Evolutionary conservation across 2,329 filamentous ascomycete species (phyloP), one percentile per base, ranked within the genome.

Genomic region (Xenosphaeropsis pyriputrescens): DNA sequence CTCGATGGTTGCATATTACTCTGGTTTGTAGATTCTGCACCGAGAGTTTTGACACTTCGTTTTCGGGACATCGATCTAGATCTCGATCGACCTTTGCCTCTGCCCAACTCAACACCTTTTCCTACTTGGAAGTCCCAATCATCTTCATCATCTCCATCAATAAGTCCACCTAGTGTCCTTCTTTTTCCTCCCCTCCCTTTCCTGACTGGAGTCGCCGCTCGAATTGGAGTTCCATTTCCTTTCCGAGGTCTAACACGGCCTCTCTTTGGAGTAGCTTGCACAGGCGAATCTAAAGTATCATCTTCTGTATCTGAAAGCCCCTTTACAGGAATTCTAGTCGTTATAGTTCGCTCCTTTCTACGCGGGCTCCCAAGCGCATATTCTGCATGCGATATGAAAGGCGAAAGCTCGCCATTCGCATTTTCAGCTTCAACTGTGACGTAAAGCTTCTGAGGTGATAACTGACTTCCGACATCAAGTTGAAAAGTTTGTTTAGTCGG

Each of bases 221-320:
- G 48, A 4, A 59, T 58, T 22, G 56, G 53, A 45, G 56, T 56
- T 30, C 49, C 47, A 35, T 54, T 53, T 18, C 62, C 60, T 45
- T 65, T 66, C 34, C 57, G 55, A 26, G 61, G 59, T 32, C 62
- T 54, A 15, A 61, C 61, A 48, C 58, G 57, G 34, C 53, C 53
- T 46, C 52, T 56, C 43, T 57, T 58, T 2, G 62, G 60, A 0
- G 61, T 60, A 18, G 53, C 51, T 15, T 53, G 37, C 6, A 18
- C 29, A 18, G 39, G 30, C 16, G 22, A 29, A 22, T 47, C 39
- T 2, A 38, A 14, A 12, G 38, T 37, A 32, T 52, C 46, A 32
- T 45, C 43, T 18, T 53, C 53, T 1, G 50, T 47, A 30, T 56
- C 53, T 5, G 50, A 52, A 11, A 55, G 46, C 4, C 53, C 53